These are phyloP conservation scores for Hypoxylon fuscum DNA, from an alignment of 495 filamentous ascomycete species.

Conservation along the genomic window DNA sequence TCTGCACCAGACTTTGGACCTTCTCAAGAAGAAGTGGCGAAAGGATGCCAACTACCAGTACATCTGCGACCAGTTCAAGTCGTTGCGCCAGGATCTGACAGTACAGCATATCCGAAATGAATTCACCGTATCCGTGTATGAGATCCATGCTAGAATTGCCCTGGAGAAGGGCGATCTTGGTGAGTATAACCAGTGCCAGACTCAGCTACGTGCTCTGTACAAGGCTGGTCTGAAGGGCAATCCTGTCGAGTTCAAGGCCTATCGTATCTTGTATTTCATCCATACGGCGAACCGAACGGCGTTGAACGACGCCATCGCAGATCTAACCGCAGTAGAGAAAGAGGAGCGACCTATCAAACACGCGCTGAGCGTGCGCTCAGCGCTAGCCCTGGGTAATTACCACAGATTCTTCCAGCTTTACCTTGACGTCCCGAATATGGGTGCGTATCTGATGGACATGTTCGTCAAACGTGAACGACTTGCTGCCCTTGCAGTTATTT, in stretches of 20 bases:
- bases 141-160: constrained; percentile 97
- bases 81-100: constrained; percentile 95
- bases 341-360: constrained; percentile 83
- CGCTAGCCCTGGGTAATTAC: constrained; percentile 92
- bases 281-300: constrained; percentile 98
- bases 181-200: constrained; percentile 99
- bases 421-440: constrained; percentile 95
- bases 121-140: constrained; percentile 95
- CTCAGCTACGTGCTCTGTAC: constrained; percentile 92
- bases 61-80: constrained; percentile 99
- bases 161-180: constrained; percentile 98
- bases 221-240: constrained; percentile 85
- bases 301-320: constrained; percentile 96
- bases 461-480: constrained; percentile 94
- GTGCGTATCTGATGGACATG: constrained; percentile 98
- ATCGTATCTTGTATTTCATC: constrained; percentile 99
- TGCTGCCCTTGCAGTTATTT: constrained; percentile 86
- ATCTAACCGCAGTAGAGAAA: constrained; percentile 97
- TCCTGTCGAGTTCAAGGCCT: constrained; percentile 95
- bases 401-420: constrained; percentile 97
- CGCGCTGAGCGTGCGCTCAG: constrained; percentile 89
- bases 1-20: constrained; percentile 81
- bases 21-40: constrained; percentile 94
- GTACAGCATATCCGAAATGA: constrained; percentile 96
- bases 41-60: constrained; percentile 93